phyloP scores from a whole-genome alignment of 148 eudicot species.

The Hydrangea macrophylla region DNA sequence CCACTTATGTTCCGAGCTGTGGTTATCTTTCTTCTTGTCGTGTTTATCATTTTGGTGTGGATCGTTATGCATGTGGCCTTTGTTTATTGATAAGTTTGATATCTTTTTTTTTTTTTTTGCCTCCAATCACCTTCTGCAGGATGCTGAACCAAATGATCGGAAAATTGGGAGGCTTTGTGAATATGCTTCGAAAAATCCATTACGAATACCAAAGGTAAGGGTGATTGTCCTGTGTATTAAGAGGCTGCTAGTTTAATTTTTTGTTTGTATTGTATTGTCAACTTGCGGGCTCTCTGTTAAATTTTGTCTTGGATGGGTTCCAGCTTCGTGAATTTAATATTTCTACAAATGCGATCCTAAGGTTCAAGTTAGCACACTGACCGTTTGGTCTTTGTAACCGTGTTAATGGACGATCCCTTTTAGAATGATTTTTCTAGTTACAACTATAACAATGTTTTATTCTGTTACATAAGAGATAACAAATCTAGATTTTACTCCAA shows the following conservation, averaged over 20 bases:
- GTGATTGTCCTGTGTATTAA: not conserved
- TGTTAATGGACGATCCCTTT: not conserved
- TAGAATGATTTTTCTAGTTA: not conserved
- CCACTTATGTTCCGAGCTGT: too few species aligned
- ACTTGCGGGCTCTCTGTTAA: not conserved
- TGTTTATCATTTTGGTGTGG: conserved; percentile 1
- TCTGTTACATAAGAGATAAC: not conserved
- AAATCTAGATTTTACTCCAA: not conserved
- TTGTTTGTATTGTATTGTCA: not conserved
- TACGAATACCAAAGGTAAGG: conserved; percentile 79
- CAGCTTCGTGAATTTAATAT: not conserved
- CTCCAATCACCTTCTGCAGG: conserved; percentile 37
- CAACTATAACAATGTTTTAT: not conserved
- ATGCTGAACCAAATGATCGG: conserved; percentile 80
- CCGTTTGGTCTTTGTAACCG: too few species aligned
- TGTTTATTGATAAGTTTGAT: not conserved
- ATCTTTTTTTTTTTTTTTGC: not conserved
- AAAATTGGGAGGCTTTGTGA: conserved; percentile 88
- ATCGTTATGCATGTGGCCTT: not conserved
- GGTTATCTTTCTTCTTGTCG: too few species aligned
- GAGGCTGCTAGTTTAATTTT: not conserved
- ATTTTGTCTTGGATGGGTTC: not conserved
- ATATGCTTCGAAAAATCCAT: conserved; percentile 73
- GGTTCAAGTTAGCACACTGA: not conserved
- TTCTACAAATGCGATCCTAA: not conserved